Base-by-base conservation (phyloP, 805 yeast genomes). In the Clavispora santaluciae region DNA sequence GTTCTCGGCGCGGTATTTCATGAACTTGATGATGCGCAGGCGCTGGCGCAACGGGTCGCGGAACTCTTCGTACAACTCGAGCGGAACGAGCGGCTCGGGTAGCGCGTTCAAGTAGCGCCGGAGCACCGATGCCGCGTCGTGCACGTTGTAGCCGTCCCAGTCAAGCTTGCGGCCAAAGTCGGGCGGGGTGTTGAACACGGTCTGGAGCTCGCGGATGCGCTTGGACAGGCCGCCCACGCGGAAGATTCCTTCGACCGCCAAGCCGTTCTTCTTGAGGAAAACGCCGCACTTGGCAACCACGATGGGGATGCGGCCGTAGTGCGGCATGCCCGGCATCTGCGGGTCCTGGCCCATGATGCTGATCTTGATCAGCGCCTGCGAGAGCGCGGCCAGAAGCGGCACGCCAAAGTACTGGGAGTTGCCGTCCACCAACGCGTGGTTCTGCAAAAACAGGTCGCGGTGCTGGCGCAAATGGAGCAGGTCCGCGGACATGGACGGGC, bases 201-300 rank as follows among this genome's bases (percentile, higher is more conserved):
- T 73, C 60, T 93, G 98, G 28, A 93, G 70, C 50, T 87, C 90
- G 52, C 87, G 86, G 26, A 93, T 82, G 41, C 99, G 74, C 56
- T 88, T 85, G 22, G 87, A 81, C 12, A 95, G 83, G 3, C 99
- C 99, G 0, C 95, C 93, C 1, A 93, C 85, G 44, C 99, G 72
- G 60, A 93, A 93, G 3, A 93, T 86, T 5, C 99, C 99, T 59
- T 91, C 93, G 1, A 85, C 83, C 23, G 78, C 76, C 23, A 88
- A 68, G 2, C 84, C 95, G 48, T 86, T 79, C 35, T 78, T 77
- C 56, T 93, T 91, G 44, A 93, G 64, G 55, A 66, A 90, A 0
- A 86, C 81, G 1, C 98, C 97, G 65, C 99, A 91, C 51, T 88
- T 85, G 12, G 97, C 98, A n/a, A 93, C 95, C 11, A 93, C 84